Conservation (phyloP, 768 basidiomycete genomes). For the Termitomyces titanicus region DNA sequence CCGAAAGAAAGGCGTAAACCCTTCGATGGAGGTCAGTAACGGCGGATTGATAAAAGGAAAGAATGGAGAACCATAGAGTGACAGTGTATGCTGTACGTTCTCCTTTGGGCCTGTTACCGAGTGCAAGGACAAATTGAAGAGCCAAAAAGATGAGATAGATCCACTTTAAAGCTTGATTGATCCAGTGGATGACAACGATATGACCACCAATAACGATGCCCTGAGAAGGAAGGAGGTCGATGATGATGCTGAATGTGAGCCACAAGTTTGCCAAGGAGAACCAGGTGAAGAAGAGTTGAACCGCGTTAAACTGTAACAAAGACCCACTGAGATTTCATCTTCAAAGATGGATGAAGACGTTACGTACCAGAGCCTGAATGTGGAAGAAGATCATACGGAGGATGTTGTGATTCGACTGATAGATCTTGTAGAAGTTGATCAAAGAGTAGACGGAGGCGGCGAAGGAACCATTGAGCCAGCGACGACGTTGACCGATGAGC, state of each 20-base stretch:
- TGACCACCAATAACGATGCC: constrained; percentile 70
- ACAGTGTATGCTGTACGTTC: constrained; percentile 69
- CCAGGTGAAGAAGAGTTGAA: constrained; percentile 87
- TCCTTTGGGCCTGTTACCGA: constrained; percentile 84
- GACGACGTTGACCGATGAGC: constrained; percentile 90
- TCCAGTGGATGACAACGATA: constrained; percentile 71
- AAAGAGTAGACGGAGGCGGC: constrained; percentile 89
- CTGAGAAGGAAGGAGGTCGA: constrained; percentile 72
- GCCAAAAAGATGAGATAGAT: constrained; percentile 85
- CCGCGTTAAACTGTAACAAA: constrained; percentile 67
- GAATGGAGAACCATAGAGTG: constrained; percentile 67
- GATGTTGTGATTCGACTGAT: constrained; percentile 80
- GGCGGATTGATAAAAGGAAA: background rate
- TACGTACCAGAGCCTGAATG: constrained; percentile 78
- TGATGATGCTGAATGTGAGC: constrained; percentile 94
- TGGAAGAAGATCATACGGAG: constrained; percentile 97
- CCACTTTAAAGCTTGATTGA: constrained; percentile 82
- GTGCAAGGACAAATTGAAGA: constrained; percentile 53
- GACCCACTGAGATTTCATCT: background rate
- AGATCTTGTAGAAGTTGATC: constrained; percentile 87
- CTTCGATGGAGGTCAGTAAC: constrained; percentile 26
- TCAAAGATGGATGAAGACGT: background rate
- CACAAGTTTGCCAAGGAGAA: constrained; percentile 90
- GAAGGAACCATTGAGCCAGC: constrained; percentile 97
- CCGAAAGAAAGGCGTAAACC: constrained; percentile 81